phyloP scores from a whole-genome alignment of 192 early-diverging fungal genomes.

The Entomortierella parvispora region DNA sequence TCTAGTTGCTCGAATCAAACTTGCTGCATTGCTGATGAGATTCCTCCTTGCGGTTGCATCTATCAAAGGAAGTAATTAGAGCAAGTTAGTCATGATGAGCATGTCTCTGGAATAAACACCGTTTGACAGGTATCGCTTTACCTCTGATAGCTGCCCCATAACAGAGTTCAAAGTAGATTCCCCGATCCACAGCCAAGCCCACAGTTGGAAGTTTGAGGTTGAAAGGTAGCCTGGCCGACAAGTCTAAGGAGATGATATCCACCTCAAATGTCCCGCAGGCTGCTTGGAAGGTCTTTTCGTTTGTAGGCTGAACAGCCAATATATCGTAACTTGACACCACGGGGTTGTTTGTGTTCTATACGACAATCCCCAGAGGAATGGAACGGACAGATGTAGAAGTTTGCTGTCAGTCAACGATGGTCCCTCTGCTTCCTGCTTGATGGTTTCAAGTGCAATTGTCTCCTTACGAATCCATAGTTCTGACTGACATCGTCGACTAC shows the following conservation, averaged over 20 bases:
- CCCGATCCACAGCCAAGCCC: conserved; percentile 75
- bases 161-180: conserved; percentile 83
- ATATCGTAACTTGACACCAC: conserved; percentile 67
- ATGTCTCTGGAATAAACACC: too few relatives aligned
- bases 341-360: conserved; percentile 41
- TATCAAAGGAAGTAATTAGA: conserved; percentile 14
- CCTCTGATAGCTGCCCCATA: conserved; percentile 76
- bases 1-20: conserved; percentile 73
- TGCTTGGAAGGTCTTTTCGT: conserved; percentile 75
- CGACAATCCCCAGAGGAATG: conserved; percentile 13
- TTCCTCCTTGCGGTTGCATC: conserved; percentile 69
- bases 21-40: conserved; percentile 73
- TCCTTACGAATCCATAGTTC: conserved; percentile 64
- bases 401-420: conserved; percentile 13
- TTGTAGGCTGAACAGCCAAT: conserved; percentile 76
- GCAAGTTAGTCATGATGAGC: too few relatives aligned
- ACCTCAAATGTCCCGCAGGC: conserved; percentile 76
- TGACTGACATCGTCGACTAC: conserved; percentile 65
- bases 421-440: background rate
- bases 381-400: too few relatives aligned
- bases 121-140: conserved; percentile 16
- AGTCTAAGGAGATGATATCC: conserved; percentile 86
- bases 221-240: conserved; percentile 71
- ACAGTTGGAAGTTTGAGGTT: conserved; percentile 72
- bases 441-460: background rate